Conservation (phyloP, 2,329 filamentous ascomycete genomes). For the Colletotrichum lentis region DNA sequence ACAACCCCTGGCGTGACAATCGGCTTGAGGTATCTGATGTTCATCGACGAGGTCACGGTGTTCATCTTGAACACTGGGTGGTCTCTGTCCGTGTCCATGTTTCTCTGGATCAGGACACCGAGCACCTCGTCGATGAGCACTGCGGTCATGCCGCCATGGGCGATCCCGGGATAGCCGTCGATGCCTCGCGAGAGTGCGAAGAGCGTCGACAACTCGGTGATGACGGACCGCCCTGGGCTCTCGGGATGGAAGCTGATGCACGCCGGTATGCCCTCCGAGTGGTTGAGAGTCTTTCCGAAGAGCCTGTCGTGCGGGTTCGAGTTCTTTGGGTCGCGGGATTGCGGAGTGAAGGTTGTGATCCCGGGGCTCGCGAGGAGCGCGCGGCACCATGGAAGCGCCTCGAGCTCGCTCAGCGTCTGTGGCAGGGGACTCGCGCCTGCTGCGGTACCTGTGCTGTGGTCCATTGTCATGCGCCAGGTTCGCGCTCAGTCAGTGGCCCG, state of each 20-base stretch:
- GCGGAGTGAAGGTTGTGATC: conserved; percentile 47
- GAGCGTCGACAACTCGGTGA: conserved; percentile 45
- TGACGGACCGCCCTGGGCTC: conserved; percentile 39
- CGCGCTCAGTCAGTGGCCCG: neutral
- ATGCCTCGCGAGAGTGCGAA: conserved; percentile 48
- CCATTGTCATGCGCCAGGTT: neutral
- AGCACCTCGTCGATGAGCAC: conserved; percentile 51
- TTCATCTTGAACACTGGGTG: conserved; percentile 42
- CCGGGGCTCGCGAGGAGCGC: conserved; percentile 42
- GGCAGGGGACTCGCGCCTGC: neutral
- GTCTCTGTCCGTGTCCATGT: conserved; percentile 46
- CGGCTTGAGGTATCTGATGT: conserved; percentile 48
- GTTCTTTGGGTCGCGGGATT: conserved; percentile 45
- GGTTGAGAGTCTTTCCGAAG: conserved; percentile 47
- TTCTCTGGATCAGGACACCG: conserved; percentile 49
- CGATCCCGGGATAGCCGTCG: conserved; percentile 45
- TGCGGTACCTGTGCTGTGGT: neutral
- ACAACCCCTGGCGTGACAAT: conserved; percentile 45
- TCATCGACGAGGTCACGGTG: conserved; percentile 48
- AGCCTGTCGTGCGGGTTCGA: conserved; percentile 46
- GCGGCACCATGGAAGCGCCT: conserved; percentile 49
- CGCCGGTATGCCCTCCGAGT: conserved; percentile 43
- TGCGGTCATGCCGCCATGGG: conserved; percentile 50
- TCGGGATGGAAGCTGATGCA: conserved; percentile 48
- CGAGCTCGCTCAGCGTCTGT: conserved; percentile 43